Percentiles rank a stretch among this genome's conserved stretches.
These are phyloP conservation scores for Bocquillonia castaneifolia DNA, from an alignment of 441 rosid species.

Conservation along the genomic window DNA sequence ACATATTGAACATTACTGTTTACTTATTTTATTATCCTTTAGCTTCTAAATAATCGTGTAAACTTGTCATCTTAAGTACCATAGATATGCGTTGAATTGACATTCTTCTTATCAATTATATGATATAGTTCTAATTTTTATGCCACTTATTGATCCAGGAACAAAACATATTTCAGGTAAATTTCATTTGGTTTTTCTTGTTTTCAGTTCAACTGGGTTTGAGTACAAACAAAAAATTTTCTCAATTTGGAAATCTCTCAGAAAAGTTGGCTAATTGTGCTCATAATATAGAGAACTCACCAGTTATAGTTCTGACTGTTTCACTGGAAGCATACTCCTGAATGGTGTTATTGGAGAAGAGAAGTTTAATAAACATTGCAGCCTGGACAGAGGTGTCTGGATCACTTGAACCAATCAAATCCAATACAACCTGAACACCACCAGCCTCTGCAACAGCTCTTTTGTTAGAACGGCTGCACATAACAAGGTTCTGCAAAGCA, in stretches of 20 bases:
- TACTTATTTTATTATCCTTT: not conserved
- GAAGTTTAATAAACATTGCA: conserved; percentile 93
- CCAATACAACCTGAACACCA: conserved; percentile 97
- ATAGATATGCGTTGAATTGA: not conserved
- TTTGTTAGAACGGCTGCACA: conserved; percentile 94
- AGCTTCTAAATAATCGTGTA: not conserved
- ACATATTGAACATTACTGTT: not conserved
- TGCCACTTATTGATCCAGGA: not conserved
- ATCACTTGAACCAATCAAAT: conserved; percentile 94
- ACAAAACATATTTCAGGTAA: not conserved
- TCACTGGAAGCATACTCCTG: conserved; percentile 99
- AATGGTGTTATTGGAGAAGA: conserved; percentile 95
- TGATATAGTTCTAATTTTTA: not conserved
- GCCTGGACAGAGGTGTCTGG: conserved; percentile 98
- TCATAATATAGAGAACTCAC: conserved; percentile 36
- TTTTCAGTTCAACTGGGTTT: not conserved
- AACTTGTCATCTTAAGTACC: not conserved
- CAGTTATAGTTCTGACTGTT: conserved; percentile 97
- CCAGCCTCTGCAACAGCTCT: conserved; percentile 99
- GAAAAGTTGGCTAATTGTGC: not conserved
- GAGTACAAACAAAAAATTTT: not conserved
- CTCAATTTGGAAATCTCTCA: not conserved
- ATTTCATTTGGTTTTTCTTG: not conserved
- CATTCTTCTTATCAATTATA: not conserved
- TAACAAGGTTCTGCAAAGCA: conserved; percentile 97